Evolutionary conservation across 139 green algal genomes (phyloP), one percentile per base, ranked within the genome.

Genomic region (Coccomyxa sp.): DNA sequence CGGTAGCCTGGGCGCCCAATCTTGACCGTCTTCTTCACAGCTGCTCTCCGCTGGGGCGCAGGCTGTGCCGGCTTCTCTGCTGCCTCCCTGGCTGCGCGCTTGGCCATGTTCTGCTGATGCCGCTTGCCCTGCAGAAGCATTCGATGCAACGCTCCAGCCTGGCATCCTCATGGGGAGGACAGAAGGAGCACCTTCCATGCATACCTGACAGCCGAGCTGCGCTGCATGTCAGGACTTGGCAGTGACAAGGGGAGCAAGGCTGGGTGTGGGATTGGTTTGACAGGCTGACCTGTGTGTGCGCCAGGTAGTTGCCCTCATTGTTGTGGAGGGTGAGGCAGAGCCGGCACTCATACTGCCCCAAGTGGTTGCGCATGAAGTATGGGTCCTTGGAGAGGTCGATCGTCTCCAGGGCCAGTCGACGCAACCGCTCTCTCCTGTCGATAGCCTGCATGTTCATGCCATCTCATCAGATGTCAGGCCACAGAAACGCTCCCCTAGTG

Each of bases 241-340:
- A 64, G 2, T 18, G 18, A 31, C 5, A 22, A 64, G 22, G 50
- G 50, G 5, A 64, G 50, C 18, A 6, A 64, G 5, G 1, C 27
- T 5, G 5, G 31, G 12, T 39, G 24, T 77, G 10, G 36, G 29
- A 31, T 33, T 27, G 79, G 5, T 18, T 31, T 64, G 27, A 10
- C 18, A 64, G 22, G 50, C 50, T 64, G 50, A 6, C 89, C 84
- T 99, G 97, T 4, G 97, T 99, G 85, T 99, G 97, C 8, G 97
- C 97, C 31, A 99, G 85, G 79, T 99, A 99, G 89, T 98, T 99
- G 37, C 95, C 97, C 82, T 99, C 97, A 75, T 98, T 99, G 70
- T 89, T 97, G 87, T 99, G 97, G n/a, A 99, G 84, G 31, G 97
- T 99, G 31, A 99, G 83, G 75, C 97, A 99, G 14, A 99, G 87